Percentiles rank a stretch among this genome's conserved stretches.
Evolutionary conservation across 805 yeast species (phyloP).

Genomic region (Metschnikowia kofuensis): DNA sequence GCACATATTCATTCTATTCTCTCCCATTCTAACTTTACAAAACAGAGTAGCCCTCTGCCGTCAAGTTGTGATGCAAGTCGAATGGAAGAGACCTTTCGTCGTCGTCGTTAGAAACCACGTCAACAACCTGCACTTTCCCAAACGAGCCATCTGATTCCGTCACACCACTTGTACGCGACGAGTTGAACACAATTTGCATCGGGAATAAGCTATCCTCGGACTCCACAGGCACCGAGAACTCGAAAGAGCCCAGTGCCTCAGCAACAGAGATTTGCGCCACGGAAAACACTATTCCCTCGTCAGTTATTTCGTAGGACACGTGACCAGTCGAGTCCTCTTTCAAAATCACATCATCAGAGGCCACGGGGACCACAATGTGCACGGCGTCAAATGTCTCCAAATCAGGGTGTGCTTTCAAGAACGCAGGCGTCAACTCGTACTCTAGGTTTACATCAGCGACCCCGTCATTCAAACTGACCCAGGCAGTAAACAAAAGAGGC

Average conservation of each 20-base stretch:
- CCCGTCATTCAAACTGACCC: slow-evolving; percentile 71
- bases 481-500: slow-evolving; percentile 77
- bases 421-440: slow-evolving; percentile 63
- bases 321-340: slow-evolving; percentile 46
- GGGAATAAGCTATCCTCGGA: slow-evolving; percentile 90
- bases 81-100: slow-evolving; percentile 63
- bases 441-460: slow-evolving; percentile 78
- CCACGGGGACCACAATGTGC: slow-evolving; percentile 61
- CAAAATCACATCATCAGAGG: slow-evolving; percentile 52
- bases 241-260: slow-evolving; percentile 68
- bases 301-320: slow-evolving; percentile 54
- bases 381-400: slow-evolving; percentile 51
- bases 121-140: slow-evolving; percentile 63
- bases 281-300: slow-evolving; percentile 68
- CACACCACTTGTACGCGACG: slow-evolving; percentile 40
- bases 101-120: slow-evolving; percentile 50
- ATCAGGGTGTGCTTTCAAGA: slow-evolving; percentile 25
- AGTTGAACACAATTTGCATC: slow-evolving; percentile 63
- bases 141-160: slow-evolving; percentile 45
- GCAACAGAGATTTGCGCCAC: slow-evolving; percentile 53
- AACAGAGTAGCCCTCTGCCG: slow-evolving; percentile 58
- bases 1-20: neutral
- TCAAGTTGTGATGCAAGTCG: slow-evolving; percentile 56
- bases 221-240: slow-evolving; percentile 68
- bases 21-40: slow-evolving; percentile 25